Percentiles rank a stretch among this genome's conserved stretches.
Evolutionary conservation across 176 grass and related monocot genomes (phyloP).

Genomic region (Pharus latifolius): DNA sequence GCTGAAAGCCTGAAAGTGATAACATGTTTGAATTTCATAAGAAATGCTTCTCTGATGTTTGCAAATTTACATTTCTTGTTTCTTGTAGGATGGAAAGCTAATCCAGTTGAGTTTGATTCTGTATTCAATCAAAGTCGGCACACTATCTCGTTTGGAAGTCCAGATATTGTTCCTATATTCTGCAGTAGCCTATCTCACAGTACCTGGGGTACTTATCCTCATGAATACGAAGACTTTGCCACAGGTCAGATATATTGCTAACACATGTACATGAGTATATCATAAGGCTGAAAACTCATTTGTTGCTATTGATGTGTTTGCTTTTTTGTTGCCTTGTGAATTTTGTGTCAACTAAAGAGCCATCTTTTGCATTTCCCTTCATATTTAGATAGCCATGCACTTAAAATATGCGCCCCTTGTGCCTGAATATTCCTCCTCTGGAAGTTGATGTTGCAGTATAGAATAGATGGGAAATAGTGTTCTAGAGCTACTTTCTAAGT

Average conservation of each 20-base stretch:
- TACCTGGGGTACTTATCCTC: slow-evolving; percentile 77
- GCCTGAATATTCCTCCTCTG: slow-evolving; percentile 2
- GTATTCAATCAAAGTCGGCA: slow-evolving; percentile 83
- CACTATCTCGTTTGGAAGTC: slow-evolving; percentile 75
- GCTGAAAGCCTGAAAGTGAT: background rate
- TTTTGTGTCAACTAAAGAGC: background rate
- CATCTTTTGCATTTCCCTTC: background rate
- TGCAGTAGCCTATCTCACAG: slow-evolving; percentile 65
- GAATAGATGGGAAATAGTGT: background rate
- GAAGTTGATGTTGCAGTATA: background rate
- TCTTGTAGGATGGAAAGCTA: slow-evolving; percentile 84
- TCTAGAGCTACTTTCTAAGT: background rate
- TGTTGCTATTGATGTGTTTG: background rate
- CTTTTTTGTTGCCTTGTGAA: background rate
- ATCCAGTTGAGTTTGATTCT: slow-evolving; percentile 97
- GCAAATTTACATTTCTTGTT: background rate
- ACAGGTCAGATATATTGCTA: slow-evolving; percentile 45
- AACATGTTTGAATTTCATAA: background rate
- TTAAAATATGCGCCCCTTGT: background rate
- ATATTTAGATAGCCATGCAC: background rate
- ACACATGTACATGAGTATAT: background rate
- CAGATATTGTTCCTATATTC: slow-evolving; percentile 95
- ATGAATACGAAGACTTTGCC: slow-evolving; percentile 85
- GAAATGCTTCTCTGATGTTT: background rate
- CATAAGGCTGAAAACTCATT: background rate